Percentiles rank a stretch among this genome's conserved stretches.
Conservation (phyloP, 768 basidiomycete species). For the Tylopilus sp. region DNA sequence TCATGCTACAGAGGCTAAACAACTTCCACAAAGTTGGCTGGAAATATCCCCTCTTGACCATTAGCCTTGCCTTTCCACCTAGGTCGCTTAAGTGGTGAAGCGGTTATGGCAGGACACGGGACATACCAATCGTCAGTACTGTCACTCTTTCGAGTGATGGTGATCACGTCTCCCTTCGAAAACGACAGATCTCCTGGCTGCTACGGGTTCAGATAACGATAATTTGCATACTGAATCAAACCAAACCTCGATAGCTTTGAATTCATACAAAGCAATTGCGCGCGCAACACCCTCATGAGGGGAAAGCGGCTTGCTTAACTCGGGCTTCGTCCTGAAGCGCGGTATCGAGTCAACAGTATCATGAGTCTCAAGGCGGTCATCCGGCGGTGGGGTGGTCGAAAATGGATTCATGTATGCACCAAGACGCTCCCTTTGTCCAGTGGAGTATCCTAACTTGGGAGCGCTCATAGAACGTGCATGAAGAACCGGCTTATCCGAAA, state of each 20-base stretch:
- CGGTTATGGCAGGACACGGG: neutral
- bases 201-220: conserved; percentile 5
- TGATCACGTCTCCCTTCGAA: conserved; percentile 70
- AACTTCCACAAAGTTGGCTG: conserved; percentile 82
- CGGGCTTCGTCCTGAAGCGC: conserved; percentile 47
- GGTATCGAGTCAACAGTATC: conserved; percentile 19
- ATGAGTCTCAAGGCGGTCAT: conserved; percentile 17
- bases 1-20: conserved; percentile 24
- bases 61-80: conserved; percentile 80
- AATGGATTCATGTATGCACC: conserved; percentile 28
- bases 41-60: conserved; percentile 65
- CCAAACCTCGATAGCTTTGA: conserved; percentile 65
- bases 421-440: conserved; percentile 1
- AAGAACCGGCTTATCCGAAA: conserved; percentile 27
- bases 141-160: conserved; percentile 62
- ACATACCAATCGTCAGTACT: conserved; percentile 73
- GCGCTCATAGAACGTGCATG: conserved; percentile 36
- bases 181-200: conserved; percentile 78
- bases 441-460: conserved; percentile 21
- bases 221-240: neutral
- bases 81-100: neutral
- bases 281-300: conserved; percentile 62
- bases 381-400: conserved; percentile 20
- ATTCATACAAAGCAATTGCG: conserved; percentile 73
- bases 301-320: conserved; percentile 44